Conservation (phyloP, 495 filamentous ascomycete species). For the Penicillium roqueforti region DNA sequence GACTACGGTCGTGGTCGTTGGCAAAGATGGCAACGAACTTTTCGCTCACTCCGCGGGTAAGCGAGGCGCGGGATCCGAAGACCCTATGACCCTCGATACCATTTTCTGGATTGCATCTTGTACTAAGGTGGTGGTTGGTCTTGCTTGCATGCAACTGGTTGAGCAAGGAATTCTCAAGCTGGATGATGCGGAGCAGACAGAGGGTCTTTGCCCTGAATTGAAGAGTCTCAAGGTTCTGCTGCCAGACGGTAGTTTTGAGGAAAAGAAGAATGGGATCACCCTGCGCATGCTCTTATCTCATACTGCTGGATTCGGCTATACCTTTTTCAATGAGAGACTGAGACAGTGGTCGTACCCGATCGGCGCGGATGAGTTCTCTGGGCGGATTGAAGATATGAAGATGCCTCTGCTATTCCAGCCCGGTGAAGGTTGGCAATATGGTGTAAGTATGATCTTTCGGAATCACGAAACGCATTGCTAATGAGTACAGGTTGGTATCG, state of each 20-base stretch:
- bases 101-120: slow-evolving; percentile 59
- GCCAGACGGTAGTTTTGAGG: slow-evolving; percentile 41
- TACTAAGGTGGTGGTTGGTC: slow-evolving; percentile 51
- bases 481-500: slow-evolving; percentile 43
- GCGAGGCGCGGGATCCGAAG: slow-evolving; percentile 30
- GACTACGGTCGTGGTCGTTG: background rate
- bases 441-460: slow-evolving; percentile 33
- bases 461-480: background rate
- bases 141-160: slow-evolving; percentile 60
- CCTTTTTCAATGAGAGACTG: slow-evolving; percentile 52
- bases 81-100: slow-evolving; percentile 48
- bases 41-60: slow-evolving; percentile 25
- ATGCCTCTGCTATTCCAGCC: slow-evolving; percentile 54
- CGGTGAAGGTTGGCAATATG: slow-evolving; percentile 55
- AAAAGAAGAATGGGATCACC: slow-evolving; percentile 54
- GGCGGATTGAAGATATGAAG: slow-evolving; percentile 36
- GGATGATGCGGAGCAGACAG: slow-evolving; percentile 47
- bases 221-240: slow-evolving; percentile 44
- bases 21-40: slow-evolving; percentile 2
- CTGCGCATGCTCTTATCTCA: slow-evolving; percentile 59
- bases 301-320: slow-evolving; percentile 52
- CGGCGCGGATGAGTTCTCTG: slow-evolving; percentile 54
- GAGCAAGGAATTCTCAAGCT: slow-evolving; percentile 51
- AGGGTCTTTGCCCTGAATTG: slow-evolving; percentile 49
- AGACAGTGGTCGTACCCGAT: slow-evolving; percentile 40